phyloP scores from a whole-genome alignment of 2,329 filamentous ascomycete genomes.

The Aspergillus sp. region DNA sequence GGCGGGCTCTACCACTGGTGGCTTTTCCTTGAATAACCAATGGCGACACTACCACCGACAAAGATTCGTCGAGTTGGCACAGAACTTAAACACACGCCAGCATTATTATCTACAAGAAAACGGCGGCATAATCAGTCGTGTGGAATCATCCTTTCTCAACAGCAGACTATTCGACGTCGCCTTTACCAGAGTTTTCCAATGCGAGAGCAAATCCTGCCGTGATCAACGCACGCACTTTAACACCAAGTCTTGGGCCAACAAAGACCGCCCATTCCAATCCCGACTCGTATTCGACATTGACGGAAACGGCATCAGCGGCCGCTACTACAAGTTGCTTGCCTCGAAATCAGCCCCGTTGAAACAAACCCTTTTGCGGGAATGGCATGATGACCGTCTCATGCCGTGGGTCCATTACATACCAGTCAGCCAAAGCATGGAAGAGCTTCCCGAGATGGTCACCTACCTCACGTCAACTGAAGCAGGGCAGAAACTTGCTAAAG shows the following conservation, averaged over 20 bases:
- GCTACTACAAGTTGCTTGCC: constrained; percentile 16
- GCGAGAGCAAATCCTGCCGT: constrained; percentile 7
- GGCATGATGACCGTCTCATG: constrained; percentile 18
- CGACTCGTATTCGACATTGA: constrained; percentile 16
- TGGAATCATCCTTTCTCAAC: constrained; percentile 6
- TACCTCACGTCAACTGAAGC: constrained; percentile 12
- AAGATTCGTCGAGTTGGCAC: constrained; percentile 12
- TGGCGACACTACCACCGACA: constrained; percentile 14
- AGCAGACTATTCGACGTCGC: constrained; percentile 10
- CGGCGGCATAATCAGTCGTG: neutral
- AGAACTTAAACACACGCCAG: constrained; percentile 6
- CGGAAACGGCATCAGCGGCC: constrained; percentile 18
- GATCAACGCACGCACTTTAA: constrained; percentile 9
- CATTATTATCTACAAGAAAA: constrained; percentile 4
- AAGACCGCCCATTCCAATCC: constrained; percentile 8
- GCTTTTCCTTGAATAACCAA: constrained; percentile 15
- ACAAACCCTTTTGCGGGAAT: constrained; percentile 18
- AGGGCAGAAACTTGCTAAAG: constrained; percentile 3
- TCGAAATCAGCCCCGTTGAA: constrained; percentile 15
- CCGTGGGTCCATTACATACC: constrained; percentile 21
- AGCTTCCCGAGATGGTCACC: constrained; percentile 13
- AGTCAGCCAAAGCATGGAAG: constrained; percentile 15
- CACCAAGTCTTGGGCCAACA: constrained; percentile 9
- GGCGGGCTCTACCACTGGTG: constrained; percentile 54
- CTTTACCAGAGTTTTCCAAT: constrained; percentile 14